Conservation (phyloP, 2,329 filamentous ascomycete species). For the Curvularia eragrostidis region DNA sequence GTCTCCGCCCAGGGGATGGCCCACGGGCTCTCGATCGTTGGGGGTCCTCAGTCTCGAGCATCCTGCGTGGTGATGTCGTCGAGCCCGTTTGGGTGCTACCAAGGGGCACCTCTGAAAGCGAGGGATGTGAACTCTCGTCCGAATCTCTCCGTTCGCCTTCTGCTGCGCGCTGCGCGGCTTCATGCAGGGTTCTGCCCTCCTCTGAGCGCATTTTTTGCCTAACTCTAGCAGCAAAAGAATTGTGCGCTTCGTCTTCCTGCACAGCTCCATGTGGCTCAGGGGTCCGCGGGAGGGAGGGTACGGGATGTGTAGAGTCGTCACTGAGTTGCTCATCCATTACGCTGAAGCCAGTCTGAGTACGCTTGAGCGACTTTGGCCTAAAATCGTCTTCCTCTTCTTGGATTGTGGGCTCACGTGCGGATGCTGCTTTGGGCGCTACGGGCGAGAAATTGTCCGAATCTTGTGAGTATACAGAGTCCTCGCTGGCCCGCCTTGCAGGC, state of each 20-base stretch:
- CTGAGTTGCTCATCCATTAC: conserved; percentile 29
- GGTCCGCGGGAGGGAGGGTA: conserved; percentile 38
- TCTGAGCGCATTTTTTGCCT: conserved; percentile 61
- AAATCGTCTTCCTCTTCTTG: conserved; percentile 58
- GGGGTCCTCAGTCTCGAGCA: conserved; percentile 37
- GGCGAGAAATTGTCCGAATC: conserved; percentile 41
- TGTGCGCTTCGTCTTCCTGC: conserved; percentile 41
- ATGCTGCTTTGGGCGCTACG: conserved; percentile 29
- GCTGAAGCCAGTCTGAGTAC: conserved; percentile 64
- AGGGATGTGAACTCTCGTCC: conserved; percentile 37
- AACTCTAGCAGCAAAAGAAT: conserved; percentile 55
- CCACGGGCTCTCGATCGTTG: conserved; percentile 40
- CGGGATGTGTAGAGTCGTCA: conserved; percentile 55
- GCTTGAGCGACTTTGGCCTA: conserved; percentile 60
- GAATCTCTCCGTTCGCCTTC: conserved; percentile 37
- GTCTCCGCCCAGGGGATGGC: conserved; percentile 37
- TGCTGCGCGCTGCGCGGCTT: conserved; percentile 44
- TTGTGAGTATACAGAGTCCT: conserved; percentile 43
- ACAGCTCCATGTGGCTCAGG: conserved; percentile 30
- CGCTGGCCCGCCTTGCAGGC: conserved; percentile 30
- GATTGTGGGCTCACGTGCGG: conserved; percentile 38
- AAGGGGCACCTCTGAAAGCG: conserved; percentile 35
- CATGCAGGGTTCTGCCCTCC: conserved; percentile 59
- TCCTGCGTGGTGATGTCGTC: conserved; percentile 23
- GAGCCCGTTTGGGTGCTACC: conserved; percentile 21